Conservation (phyloP, 179 eudicot species). For the Amaranthus tricolor region DNA sequence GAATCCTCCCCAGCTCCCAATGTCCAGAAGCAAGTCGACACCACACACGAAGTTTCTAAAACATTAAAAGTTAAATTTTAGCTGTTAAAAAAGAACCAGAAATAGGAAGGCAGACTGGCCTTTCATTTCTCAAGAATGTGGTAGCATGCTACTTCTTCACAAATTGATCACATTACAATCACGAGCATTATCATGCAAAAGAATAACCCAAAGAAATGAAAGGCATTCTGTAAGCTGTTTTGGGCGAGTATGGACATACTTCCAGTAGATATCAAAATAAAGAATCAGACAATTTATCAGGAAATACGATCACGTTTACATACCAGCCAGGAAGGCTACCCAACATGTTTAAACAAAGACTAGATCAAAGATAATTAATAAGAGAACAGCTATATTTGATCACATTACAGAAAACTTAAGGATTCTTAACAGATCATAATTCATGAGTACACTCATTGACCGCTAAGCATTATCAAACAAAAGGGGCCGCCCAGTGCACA, state of each 20-base stretch:
- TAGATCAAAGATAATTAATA: background rate
- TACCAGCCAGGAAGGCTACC: background rate
- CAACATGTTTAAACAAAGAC: background rate
- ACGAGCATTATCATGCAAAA: background rate
- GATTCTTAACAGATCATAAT: background rate
- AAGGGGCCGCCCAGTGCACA: no score
- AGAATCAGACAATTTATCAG: background rate
- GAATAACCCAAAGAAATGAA: background rate
- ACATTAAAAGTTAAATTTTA: conserved; percentile 21
- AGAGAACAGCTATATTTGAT: background rate
- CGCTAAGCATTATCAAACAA: background rate
- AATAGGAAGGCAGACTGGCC: background rate
- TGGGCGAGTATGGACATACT: background rate
- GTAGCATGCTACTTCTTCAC: background rate
- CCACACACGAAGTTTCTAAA: conserved; percentile 90
- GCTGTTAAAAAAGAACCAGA: conserved; percentile 15
- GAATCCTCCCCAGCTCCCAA: conserved; percentile 71
- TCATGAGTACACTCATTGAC: background rate
- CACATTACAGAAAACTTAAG: background rate
- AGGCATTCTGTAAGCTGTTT: no score
- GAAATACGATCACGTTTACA: background rate
- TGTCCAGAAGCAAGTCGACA: conserved; percentile 59
- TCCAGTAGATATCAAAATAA: background rate
- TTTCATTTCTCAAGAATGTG: background rate
- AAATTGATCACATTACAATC: background rate